Conservation (phyloP, 257 asterid species). For the Solanum paucissectum region DNA sequence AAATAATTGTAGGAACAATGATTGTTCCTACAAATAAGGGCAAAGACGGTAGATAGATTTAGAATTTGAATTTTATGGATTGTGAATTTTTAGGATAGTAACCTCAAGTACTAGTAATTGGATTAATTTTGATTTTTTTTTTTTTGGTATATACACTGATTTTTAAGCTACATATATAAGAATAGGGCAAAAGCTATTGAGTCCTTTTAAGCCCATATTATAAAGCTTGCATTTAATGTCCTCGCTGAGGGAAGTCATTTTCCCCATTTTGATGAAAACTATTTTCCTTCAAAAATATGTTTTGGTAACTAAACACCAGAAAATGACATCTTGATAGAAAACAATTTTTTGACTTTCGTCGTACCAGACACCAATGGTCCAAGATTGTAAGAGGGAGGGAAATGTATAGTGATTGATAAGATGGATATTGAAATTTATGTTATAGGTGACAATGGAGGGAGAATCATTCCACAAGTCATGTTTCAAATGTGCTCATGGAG, state of each 20-base stretch:
- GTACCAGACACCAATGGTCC: neutral
- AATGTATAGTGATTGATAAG: neutral
- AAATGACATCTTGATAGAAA: neutral
- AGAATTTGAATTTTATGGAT: neutral
- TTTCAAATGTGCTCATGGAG: slow-evolving; percentile 59
- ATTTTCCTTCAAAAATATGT: neutral
- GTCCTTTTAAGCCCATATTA: neutral
- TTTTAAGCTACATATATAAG: neutral
- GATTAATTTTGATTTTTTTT: neutral
- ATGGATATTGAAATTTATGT: neutral
- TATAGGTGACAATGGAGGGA: slow-evolving; percentile 56
- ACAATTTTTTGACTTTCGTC: neutral
- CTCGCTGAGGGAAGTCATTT: neutral
- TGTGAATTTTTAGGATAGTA: neutral
- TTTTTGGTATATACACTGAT: neutral
- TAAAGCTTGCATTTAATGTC: neutral
- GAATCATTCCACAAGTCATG: slow-evolving; percentile 57
- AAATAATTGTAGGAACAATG: neutral
- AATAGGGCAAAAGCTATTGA: neutral
- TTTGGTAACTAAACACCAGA: neutral
- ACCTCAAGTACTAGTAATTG: neutral
- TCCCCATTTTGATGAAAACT: neutral
- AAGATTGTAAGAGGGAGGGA: neutral
- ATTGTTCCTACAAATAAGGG: neutral
- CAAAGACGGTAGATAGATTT: neutral